Evolutionary conservation across 345 rosid species (phyloP).

Genomic region (Syzygium aromaticum): DNA sequence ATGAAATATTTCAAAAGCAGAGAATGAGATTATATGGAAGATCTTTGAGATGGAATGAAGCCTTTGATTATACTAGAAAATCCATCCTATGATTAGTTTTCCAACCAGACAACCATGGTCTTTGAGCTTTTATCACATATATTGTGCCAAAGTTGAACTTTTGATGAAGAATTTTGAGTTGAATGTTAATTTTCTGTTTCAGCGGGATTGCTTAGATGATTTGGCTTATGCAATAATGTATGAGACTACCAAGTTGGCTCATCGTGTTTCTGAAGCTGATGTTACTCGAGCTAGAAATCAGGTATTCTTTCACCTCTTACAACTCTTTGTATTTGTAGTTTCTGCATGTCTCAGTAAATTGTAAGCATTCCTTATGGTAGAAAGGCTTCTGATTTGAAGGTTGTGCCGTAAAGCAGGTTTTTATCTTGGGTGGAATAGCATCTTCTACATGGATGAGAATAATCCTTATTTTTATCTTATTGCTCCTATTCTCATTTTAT

Average conservation of each 20-base stretch:
- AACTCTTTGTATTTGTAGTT: neutral
- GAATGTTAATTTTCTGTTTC: conserved; percentile 10
- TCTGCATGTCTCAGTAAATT: neutral
- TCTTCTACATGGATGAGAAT: neutral
- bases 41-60: neutral
- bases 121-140: neutral
- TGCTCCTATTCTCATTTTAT: neutral
- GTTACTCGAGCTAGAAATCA: conserved; percentile 95
- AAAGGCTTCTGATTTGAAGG: neutral
- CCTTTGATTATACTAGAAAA: neutral
- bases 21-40: neutral
- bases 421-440: neutral
- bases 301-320: conserved; percentile 23
- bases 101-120: neutral
- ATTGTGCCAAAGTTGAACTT: neutral
- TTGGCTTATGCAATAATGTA: conserved; percentile 91
- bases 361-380: neutral
- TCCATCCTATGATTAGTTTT: neutral
- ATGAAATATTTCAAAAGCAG: neutral
- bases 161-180: neutral
- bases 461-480: neutral
- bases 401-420: neutral
- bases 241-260: conserved; percentile 73
- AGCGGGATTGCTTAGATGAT: conserved; percentile 87
- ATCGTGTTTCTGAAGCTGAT: conserved; percentile 93